phyloP scores from a whole-genome alignment of 495 filamentous ascomycete genomes.

The Daldinia decipiens region DNA sequence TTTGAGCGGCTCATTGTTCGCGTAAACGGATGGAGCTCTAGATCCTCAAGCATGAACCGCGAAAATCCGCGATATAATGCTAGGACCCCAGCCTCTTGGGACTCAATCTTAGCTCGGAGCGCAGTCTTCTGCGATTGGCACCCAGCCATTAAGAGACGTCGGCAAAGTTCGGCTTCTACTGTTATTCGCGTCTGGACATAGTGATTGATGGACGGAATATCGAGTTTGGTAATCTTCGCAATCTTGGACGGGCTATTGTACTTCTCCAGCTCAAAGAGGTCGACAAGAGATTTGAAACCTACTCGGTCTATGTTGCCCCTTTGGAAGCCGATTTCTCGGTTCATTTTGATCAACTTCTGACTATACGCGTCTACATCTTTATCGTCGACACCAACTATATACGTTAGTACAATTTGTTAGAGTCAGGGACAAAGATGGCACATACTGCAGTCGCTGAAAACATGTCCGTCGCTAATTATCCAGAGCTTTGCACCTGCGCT shows the following conservation, averaged over 20 bases:
- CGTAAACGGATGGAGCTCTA: conserved; percentile 47
- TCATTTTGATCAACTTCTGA: conserved; percentile 48
- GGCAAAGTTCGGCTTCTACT: conserved; percentile 50
- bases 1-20: conserved; percentile 41
- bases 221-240: conserved; percentile 7
- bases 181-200: conserved; percentile 48
- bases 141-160: conserved; percentile 50
- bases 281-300: conserved; percentile 44
- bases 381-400: conserved; percentile 54
- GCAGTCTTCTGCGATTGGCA: conserved; percentile 42
- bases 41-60: conserved; percentile 60
- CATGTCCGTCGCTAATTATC: conserved; percentile 56
- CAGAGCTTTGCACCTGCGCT: conserved; percentile 48
- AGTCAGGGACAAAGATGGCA: neutral
- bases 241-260: conserved; percentile 9
- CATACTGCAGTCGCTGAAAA: conserved; percentile 56
- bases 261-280: conserved; percentile 42
- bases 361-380: conserved; percentile 51
- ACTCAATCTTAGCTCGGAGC: conserved; percentile 50
- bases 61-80: conserved; percentile 58
- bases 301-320: conserved; percentile 27
- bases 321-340: conserved; percentile 36
- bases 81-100: conserved; percentile 47
- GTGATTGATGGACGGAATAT: conserved; percentile 41
- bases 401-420: neutral